Evolutionary conservation across 306 rosid species (phyloP), one percentile per base, ranked within the genome.

Genomic region (Rosa chinensis): DNA sequence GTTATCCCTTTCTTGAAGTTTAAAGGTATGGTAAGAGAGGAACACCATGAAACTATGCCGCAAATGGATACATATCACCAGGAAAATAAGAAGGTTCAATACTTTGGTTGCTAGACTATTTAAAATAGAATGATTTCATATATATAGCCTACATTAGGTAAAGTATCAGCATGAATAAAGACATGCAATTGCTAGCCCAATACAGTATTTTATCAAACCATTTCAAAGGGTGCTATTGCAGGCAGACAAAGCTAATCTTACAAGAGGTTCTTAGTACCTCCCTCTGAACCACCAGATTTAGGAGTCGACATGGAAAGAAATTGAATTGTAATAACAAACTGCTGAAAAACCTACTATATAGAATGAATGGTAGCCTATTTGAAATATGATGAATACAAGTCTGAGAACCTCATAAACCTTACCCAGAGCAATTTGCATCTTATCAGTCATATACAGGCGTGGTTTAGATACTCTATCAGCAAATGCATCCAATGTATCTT

Each of bases 381-480:
- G 14, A 16, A 5, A 32, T 40, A 35, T 63, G 12, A 64, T 45
- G 42, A 59, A 44, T 17, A 40, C 11, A 11, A 66, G 35, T 52
- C 20, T 50, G 42, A 76, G 81, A 75, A 75, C 73, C 25, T 75
- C 39, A 53, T 35, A 52, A 83, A 74, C 56, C 91, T 87, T 88
- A 94, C 98, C 97, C 44, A 94, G 80, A 71, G 98, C 93, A 77
- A 94, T 92, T 83, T 88, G 92, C 98, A 94, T 94, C 83, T 94
- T 94, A 86, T 94, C 98, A 7, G 97, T 84, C 72, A 86, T 77
- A 84, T 76, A 92, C 47, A 94, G 92, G 75, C 86, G 97, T 23
- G 98, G 98, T 75, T 92, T 94, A 77, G 98, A 84, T 62, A 92
- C 93, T 87, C 88, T 89, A 83, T 94, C 98, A 56, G 98, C 98